phyloP scores from a whole-genome alignment of 176 grass and related monocot species.

The Tillandsia leiboldiana region DNA sequence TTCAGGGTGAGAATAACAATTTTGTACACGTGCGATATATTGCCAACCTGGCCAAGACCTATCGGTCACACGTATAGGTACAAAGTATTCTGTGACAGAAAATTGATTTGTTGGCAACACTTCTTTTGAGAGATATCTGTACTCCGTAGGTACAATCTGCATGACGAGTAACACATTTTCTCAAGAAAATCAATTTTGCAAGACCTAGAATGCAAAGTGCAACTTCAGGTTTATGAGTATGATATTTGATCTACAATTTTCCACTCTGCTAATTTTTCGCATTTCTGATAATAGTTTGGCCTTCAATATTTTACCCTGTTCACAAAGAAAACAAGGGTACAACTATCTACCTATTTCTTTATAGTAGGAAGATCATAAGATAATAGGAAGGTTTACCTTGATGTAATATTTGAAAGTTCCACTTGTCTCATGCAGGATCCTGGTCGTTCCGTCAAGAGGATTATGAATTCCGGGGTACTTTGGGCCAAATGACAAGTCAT shows the following conservation, averaged over 20 bases:
- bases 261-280: too few species aligned
- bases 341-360: not conserved
- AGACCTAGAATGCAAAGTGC: not conserved
- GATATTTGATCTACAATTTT: too few species aligned
- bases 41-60: constrained; percentile 81
- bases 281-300: too few species aligned
- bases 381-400: constrained; percentile 40
- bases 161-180: constrained; percentile 10
- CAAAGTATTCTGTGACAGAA: constrained; percentile 94
- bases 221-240: not conserved
- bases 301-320: not conserved
- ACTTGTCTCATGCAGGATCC: constrained; percentile 80
- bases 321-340: not conserved
- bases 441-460: constrained; percentile 76
- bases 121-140: constrained; percentile 85
- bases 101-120: constrained; percentile 96
- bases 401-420: constrained; percentile 99
- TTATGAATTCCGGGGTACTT: constrained; percentile 92
- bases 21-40: not conserved
- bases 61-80: constrained; percentile 53
- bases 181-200: not conserved
- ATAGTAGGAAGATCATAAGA: not conserved
- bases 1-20: not conserved
- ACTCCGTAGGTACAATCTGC: constrained; percentile 96
- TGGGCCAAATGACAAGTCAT: constrained; percentile 89